Evolutionary conservation across 208 protist genomes (phyloP).

Genomic region (Crithidia expoeki): DNA sequence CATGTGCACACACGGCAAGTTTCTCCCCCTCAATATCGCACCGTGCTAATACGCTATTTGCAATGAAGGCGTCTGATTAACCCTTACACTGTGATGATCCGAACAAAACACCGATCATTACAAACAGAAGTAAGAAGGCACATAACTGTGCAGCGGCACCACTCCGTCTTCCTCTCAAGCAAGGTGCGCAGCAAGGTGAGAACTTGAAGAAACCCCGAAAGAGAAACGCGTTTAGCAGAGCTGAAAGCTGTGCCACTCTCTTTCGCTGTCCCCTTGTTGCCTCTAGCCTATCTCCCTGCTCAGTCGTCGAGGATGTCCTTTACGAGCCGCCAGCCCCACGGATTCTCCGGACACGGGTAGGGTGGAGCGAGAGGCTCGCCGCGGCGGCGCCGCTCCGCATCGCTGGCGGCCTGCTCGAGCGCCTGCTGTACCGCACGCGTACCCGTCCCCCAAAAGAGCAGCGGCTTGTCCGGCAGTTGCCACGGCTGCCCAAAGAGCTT

Average conservation of each 20-base stretch:
- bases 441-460: constrained; percentile 89
- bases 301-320: constrained; percentile 80
- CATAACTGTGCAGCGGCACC: no score
- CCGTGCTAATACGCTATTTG: no score
- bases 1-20: no score
- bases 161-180: no score
- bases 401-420: constrained; percentile 79
- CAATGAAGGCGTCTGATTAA: no score
- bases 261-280: neutral
- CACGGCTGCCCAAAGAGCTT: constrained; percentile 74
- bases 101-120: neutral
- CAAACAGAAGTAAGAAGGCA: constrained; percentile 7
- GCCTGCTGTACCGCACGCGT: constrained; percentile 80
- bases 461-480: constrained; percentile 75
- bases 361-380: constrained; percentile 67
- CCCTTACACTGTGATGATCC: no score
- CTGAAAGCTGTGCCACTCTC: no score
- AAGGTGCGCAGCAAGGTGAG: no score
- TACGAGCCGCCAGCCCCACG: constrained; percentile 83
- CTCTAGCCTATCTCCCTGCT: neutral
- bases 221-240: no score
- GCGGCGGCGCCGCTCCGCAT: constrained; percentile 61
- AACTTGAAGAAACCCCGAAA: no score
- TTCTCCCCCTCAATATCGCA: no score
- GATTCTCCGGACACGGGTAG: constrained; percentile 85